These are phyloP conservation scores for Raddia distichophylla DNA, from an alignment of 176 grass and related monocot genomes.

Conservation along the genomic window DNA sequence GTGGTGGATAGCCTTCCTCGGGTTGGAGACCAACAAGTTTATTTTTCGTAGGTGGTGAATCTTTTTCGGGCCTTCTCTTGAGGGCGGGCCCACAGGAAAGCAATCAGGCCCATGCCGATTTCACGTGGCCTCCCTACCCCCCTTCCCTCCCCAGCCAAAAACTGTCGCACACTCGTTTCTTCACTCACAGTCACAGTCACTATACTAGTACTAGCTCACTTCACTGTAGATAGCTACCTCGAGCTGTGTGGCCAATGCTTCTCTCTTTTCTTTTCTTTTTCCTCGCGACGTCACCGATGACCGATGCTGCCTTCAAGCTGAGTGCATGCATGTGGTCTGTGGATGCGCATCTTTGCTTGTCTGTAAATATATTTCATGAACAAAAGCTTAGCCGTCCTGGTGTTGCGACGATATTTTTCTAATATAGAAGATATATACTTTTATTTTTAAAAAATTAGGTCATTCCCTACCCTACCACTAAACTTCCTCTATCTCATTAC, in stretches of 20 bases:
- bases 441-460: too few relatives aligned
- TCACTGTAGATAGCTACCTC: not conserved
- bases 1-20: too few relatives aligned
- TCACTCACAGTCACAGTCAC: not conserved
- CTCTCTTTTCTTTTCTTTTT: not conserved
- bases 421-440: too few relatives aligned
- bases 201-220: not conserved
- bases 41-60: not conserved
- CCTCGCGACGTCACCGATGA: not conserved
- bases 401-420: too few relatives aligned
- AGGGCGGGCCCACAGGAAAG: constrained; percentile 24
- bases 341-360: not conserved
- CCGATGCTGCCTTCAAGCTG: not conserved
- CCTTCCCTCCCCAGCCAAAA: not conserved
- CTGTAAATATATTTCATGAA: not conserved
- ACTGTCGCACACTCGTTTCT: too few relatives aligned
- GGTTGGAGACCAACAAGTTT: too few relatives aligned
- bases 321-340: not conserved
- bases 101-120: constrained; percentile 3
- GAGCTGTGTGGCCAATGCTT: not conserved
- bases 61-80: constrained; percentile 35
- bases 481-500: too few relatives aligned
- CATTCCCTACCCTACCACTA: too few relatives aligned
- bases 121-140: constrained; percentile 36
- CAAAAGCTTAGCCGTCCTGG: too few relatives aligned